Conservation (phyloP, 495 filamentous ascomycete species). For the Oidiodendron maius region DNA sequence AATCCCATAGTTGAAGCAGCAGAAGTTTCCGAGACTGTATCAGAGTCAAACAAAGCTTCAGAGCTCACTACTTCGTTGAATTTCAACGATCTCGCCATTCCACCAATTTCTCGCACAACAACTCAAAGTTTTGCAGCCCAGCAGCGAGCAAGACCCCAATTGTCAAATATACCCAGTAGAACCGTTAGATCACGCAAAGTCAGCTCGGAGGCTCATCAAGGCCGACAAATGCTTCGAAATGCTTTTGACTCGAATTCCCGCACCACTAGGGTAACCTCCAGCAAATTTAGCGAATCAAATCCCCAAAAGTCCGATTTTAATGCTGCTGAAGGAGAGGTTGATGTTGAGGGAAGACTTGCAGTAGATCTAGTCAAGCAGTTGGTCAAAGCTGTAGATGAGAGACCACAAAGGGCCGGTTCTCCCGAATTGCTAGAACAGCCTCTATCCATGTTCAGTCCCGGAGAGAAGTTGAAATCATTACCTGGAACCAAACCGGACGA, state of each 20-base stretch:
- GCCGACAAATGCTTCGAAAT: neutral
- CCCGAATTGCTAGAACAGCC: slow-evolving; percentile 4
- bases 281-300: slow-evolving; percentile 14
- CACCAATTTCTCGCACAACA: slow-evolving; percentile 28
- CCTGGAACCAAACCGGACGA: slow-evolving; percentile 44
- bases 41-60: neutral
- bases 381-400: slow-evolving; percentile 5
- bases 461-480: slow-evolving; percentile 41
- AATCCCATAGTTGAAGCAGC: neutral
- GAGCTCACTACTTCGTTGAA: neutral
- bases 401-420: slow-evolving; percentile 5
- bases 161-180: slow-evolving; percentile 20
- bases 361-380: slow-evolving; percentile 19
- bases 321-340: slow-evolving; percentile 3
- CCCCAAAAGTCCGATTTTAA: slow-evolving; percentile 11
- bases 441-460: slow-evolving; percentile 38
- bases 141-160: slow-evolving; percentile 34
- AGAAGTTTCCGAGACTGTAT: neutral
- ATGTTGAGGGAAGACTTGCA: slow-evolving; percentile 19
- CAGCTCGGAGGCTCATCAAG: slow-evolving; percentile 4
- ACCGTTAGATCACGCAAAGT: slow-evolving; percentile 26
- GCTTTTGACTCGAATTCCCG: slow-evolving; percentile 13
- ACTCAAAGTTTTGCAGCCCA: slow-evolving; percentile 56
- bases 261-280: slow-evolving; percentile 20
- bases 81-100: neutral